Percentiles rank a stretch among this genome's conserved stretches.
Evolutionary conservation across 192 early-diverging fungal genomes (phyloP).

Genomic region (Backusella parvicylindrica): DNA sequence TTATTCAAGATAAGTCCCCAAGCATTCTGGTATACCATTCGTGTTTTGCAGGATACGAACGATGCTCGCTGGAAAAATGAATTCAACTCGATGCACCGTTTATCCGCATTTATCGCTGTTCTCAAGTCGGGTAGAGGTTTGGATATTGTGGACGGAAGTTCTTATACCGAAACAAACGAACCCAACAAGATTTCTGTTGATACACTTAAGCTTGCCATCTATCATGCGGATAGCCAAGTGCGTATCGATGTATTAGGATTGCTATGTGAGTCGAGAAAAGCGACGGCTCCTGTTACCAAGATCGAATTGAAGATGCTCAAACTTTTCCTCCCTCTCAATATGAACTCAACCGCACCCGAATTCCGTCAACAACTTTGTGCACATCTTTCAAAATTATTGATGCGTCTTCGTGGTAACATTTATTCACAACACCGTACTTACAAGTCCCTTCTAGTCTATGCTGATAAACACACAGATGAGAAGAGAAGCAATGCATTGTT

Average conservation of each 20-base stretch:
- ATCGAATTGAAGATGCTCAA: slow-evolving; percentile 66
- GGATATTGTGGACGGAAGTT: slow-evolving; percentile 51
- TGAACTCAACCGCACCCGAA: slow-evolving; percentile 72
- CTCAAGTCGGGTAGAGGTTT: slow-evolving; percentile 53
- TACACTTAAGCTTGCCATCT: slow-evolving; percentile 58
- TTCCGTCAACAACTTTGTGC: slow-evolving; percentile 76
- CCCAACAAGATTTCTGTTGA: slow-evolving; percentile 37
- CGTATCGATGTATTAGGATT: slow-evolving; percentile 78
- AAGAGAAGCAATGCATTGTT: slow-evolving; percentile 23
- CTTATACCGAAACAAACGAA: slow-evolving; percentile 23
- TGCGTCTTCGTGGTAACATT: slow-evolving; percentile 54
- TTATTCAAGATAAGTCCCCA: slow-evolving; percentile 49
- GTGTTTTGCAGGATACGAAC: slow-evolving; percentile 31
- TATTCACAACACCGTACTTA: slow-evolving; percentile 39
- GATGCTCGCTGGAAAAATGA: slow-evolving; percentile 3
- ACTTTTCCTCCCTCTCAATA: slow-evolving; percentile 64
- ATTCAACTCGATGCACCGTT: slow-evolving; percentile 32
- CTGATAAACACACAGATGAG: slow-evolving; percentile 13
- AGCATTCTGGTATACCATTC: slow-evolving; percentile 44
- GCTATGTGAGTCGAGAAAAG: slow-evolving; percentile 75
- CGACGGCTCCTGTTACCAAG: slow-evolving; percentile 53
- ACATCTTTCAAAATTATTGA: slow-evolving; percentile 56
- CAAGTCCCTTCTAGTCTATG: slow-evolving; percentile 26
- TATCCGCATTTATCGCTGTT: slow-evolving; percentile 60
- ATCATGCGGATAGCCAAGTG: slow-evolving; percentile 67